A percentile compares a stretch with the other conserved stretches of the same genome.
Conservation (phyloP, 192 early-diverging fungal species). For the Chytriomyces hyalinus region DNA sequence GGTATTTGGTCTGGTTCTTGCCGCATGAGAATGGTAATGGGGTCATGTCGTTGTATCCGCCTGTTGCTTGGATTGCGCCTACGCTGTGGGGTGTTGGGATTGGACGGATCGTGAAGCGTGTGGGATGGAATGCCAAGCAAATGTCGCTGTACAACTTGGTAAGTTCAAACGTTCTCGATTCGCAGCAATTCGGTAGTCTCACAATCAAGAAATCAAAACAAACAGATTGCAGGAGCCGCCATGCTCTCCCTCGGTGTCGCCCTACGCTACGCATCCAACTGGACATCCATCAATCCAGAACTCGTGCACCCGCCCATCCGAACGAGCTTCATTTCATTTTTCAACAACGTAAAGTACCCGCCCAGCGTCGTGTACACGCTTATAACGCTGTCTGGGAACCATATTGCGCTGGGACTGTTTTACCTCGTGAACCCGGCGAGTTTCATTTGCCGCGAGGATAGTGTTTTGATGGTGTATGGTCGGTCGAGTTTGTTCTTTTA, state of each 20-base stretch:
- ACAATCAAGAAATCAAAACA: not conserved
- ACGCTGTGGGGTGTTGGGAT: conserved; percentile 44
- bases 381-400: conserved; percentile 36
- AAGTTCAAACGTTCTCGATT: not conserved
- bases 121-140: conserved; percentile 15
- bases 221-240: conserved; percentile 18
- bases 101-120: conserved; percentile 14
- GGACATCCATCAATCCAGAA: conserved; percentile 46
- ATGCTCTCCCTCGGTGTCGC: conserved; percentile 41
- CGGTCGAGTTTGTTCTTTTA: conserved; percentile 21
- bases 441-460: not conserved
- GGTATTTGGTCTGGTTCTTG: conserved; percentile 33
- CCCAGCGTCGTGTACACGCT: conserved; percentile 40
- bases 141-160: conserved; percentile 32
- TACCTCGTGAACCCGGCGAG: conserved; percentile 26
- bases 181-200: not conserved
- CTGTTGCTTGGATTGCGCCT: conserved; percentile 41
- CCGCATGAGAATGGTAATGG: not conserved
- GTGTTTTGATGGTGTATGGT: conserved; percentile 20
- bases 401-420: conserved; percentile 35
- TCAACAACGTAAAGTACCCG: conserved; percentile 50
- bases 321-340: conserved; percentile 39
- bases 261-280: conserved; percentile 30
- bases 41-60: conserved; percentile 40
- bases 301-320: conserved; percentile 28